phyloP scores from a whole-genome alignment of 345 rosid genomes.

The Streptanthus diversifolius region DNA sequence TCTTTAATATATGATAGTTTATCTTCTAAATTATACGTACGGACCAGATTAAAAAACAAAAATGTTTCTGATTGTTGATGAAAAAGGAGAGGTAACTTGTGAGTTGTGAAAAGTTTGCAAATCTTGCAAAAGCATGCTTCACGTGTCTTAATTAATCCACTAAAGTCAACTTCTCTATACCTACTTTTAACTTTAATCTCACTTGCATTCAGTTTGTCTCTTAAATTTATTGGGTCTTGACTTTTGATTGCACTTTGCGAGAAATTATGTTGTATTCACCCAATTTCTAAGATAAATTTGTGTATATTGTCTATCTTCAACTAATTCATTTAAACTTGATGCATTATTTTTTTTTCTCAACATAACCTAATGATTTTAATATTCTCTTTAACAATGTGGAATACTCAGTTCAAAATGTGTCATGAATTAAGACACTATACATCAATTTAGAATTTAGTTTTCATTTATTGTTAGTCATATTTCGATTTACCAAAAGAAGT shows the following conservation, averaged over 20 bases:
- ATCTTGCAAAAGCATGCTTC: constrained; percentile 25
- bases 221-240: no score
- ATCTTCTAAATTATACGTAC: no score
- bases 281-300: background rate
- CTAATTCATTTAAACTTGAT: background rate
- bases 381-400: no score
- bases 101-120: background rate
- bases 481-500: background rate
- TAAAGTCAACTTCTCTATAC: constrained; percentile 8
- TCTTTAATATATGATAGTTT: no score
- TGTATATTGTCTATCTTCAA: background rate
- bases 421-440: no score
- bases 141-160: constrained; percentile 27
- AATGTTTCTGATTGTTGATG: no score
- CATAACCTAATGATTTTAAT: no score
- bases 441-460: background rate
- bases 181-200: constrained; percentile 10
- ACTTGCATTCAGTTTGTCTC: background rate
- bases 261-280: background rate
- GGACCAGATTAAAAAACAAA: no score
- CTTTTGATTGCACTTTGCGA: background rate
- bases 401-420: no score
- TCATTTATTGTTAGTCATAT: background rate
- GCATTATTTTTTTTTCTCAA: no score
- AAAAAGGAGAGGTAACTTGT: constrained; percentile 15